phyloP scores from a whole-genome alignment of 2,329 filamentous ascomycete genomes.

The Thielaviopsis musarum region DNA sequence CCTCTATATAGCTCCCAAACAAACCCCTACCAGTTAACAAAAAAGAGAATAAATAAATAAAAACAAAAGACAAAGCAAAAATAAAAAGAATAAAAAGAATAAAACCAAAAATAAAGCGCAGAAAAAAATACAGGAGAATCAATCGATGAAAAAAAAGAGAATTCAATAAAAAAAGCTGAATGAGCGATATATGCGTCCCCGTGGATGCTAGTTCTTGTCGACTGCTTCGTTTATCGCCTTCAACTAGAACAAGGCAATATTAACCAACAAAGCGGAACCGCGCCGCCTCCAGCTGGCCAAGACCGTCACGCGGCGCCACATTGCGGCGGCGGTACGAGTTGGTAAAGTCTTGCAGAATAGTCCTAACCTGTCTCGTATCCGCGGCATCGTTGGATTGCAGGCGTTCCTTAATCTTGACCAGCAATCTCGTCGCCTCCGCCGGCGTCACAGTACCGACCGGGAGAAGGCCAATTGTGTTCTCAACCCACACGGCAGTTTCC shows the following conservation, averaged over 20 bases:
- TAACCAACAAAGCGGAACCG: constrained; percentile 60
- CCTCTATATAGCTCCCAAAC: not conserved
- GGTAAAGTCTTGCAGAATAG: constrained; percentile 87
- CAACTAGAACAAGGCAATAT: constrained; percentile 9
- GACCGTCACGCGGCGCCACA: constrained; percentile 81
- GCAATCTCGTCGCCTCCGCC: constrained; percentile 63
- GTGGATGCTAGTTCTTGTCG: not conserved
- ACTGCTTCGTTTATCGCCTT: not conserved
- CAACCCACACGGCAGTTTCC: constrained; percentile 67
- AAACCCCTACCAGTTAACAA: not conserved
- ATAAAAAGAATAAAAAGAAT: not conserved
- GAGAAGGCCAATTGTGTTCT: constrained; percentile 66
- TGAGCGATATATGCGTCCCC: not conserved
- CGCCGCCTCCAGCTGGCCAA: constrained; percentile 72
- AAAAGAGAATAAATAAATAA: not conserved
- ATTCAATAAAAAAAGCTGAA: constrained; percentile 8
- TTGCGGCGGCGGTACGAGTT: constrained; percentile 86
- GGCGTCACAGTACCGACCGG: constrained; percentile 67
- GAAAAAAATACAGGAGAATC: constrained; percentile 12
- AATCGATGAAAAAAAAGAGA: constrained; percentile 9
- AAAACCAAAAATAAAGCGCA: constrained; percentile 9
- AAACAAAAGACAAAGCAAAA: not conserved
- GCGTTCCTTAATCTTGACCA: constrained; percentile 65
- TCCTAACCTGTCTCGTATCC: constrained; percentile 58
- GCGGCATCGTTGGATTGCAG: constrained; percentile 46